These are phyloP conservation scores for Populus simonii DNA, from an alignment of 345 rosid species.

Conservation along the genomic window DNA sequence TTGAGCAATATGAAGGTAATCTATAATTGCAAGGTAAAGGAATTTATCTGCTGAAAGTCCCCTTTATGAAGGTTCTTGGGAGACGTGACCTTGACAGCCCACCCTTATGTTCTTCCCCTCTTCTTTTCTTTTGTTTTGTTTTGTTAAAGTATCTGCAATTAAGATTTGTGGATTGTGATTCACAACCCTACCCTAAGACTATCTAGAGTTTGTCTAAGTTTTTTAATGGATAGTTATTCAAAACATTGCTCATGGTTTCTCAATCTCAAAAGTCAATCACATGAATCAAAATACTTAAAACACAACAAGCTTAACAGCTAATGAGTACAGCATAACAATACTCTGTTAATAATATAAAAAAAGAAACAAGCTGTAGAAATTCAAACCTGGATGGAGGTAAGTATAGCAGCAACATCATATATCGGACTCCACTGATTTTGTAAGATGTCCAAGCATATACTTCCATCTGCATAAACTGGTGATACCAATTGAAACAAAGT, in stretches of 20 bases:
- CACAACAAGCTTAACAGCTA: not conserved
- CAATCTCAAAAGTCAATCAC: not conserved
- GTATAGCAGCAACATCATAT: conserved; percentile 96
- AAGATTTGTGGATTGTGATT: not conserved
- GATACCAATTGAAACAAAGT: not conserved
- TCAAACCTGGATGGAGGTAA: conserved; percentile 87
- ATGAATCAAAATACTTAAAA: not conserved
- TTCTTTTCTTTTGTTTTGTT: too few relatives aligned
- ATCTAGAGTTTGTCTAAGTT: not conserved
- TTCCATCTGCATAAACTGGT: conserved; percentile 94
- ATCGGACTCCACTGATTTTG: conserved; percentile 99
- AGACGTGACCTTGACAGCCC: not conserved
- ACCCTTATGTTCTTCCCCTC: not conserved
- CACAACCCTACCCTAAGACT: not conserved
- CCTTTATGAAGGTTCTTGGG: not conserved
- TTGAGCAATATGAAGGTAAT: not conserved
- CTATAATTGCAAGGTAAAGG: not conserved
- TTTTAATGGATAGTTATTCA: not conserved
- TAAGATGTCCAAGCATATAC: conserved; percentile 88
- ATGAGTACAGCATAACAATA: not conserved
- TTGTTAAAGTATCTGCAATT: not conserved
- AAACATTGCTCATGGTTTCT: not conserved
- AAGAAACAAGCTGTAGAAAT: not conserved
- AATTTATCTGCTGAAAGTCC: not conserved
- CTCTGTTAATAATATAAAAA: not conserved